Base-by-base conservation (phyloP, 2,329 filamentous ascomycete species). In the Exserohilum rostratum region DNA sequence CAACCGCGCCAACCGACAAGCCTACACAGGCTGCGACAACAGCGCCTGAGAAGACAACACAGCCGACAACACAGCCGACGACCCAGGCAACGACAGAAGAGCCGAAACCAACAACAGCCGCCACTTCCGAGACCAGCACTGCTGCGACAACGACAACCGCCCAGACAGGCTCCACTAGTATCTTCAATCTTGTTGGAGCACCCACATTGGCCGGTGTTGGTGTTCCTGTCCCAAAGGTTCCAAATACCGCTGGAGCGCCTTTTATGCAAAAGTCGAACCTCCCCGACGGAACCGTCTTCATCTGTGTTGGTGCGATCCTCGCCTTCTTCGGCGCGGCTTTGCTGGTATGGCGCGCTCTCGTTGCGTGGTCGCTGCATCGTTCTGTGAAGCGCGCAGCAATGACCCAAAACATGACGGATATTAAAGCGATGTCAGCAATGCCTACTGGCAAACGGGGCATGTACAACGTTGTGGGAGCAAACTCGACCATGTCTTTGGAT, bases 271-370 rank as follows among this genome's bases (percentile, higher is more conserved):
- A 88, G 68, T 96, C 92, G 0, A 87, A 78, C 48, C 82, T 93
- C 10, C 95, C 95, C 2, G 90, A 98, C 69, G 95, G 95, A 50
- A 97, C 93, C 3, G 89, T 99, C 55, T 99, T 99, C 79, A 99
- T 99, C 67, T 89, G 87, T 18, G 95, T 98, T 1, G 95, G 95
- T 40, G 90, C 92, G 22, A 88, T 91, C 25, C 84, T 99, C 6
- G 95, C 91, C 13, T 88, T 92, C 62, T 85, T 97, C 60, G 91
- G 87, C 10, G 80, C 91, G 7, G 87, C 87, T n/a, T 85, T 98
- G 39, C 82, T 99, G 11, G 82, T 89, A 53, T 99, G 95, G 95
- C 90, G 93, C 57, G 88, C 83, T 46, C 84, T 97, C 51, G 87
- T 97, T 55, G 92, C 90, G 56, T 96, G 91, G 84, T 89, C 93